Evolutionary conservation across 2,329 filamentous ascomycete genomes (phyloP).

Genomic region (Penicillium sp.): DNA sequence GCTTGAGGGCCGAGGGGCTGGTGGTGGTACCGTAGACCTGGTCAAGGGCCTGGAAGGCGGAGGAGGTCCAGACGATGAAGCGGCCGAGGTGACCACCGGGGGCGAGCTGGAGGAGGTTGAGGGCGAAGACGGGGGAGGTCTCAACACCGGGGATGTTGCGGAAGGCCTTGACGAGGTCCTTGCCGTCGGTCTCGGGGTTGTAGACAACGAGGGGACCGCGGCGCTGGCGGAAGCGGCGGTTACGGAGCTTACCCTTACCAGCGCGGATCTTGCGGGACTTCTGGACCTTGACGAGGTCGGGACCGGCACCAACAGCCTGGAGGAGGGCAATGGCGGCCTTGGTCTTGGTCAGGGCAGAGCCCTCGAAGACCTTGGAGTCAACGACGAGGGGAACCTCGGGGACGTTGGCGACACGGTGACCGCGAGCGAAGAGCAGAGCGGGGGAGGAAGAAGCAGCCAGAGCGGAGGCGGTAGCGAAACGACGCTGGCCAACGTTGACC

Average conservation of each 20-base stretch:
- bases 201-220: conserved; percentile 98
- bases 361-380: conserved; percentile 85
- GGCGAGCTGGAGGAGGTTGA: conserved; percentile 99
- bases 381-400: conserved; percentile 97
- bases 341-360: conserved; percentile 81
- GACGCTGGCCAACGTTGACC: conserved; percentile 98
- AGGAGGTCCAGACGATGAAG: conserved; percentile 98
- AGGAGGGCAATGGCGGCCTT: conserved; percentile 82
- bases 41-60: conserved; percentile 95
- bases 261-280: conserved; percentile 94
- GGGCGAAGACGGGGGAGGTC: conserved; percentile 87
- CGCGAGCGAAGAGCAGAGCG: conserved; percentile 92
- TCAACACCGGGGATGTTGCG: conserved; percentile 99
- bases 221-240: conserved; percentile 94
- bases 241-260: conserved; percentile 98
- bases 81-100: conserved; percentile 98
- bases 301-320: conserved; percentile 84
- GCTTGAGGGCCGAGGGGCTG: conserved; percentile 88
- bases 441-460: conserved; percentile 94
- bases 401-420: conserved; percentile 89
- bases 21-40: conserved; percentile 95
- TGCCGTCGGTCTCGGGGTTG: conserved; percentile 92
- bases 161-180: conserved; percentile 90
- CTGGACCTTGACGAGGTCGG: conserved; percentile 94
- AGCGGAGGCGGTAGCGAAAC: conserved; percentile 96